Base-by-base conservation (phyloP, 352 stramenopile species). In the Pythium aristosporum region DNA sequence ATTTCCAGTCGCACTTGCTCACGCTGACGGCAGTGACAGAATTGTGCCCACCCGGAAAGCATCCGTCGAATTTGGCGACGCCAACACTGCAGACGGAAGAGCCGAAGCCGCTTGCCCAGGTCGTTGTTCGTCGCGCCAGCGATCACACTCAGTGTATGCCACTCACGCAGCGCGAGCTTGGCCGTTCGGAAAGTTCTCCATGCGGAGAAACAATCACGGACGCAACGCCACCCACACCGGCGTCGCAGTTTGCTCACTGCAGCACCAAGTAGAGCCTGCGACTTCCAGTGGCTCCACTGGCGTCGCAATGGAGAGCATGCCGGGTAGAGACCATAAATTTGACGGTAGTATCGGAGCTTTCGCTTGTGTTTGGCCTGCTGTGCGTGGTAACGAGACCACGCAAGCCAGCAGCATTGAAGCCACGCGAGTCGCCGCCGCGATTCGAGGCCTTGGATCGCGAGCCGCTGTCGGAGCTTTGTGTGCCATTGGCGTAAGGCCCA, bases 281-380 rank as follows among this genome's bases (percentile, higher is more conserved):
- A 10, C 5, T 64, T 70, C 81, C 81, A 90, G 9, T 53, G 54
- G 11, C 6, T 0, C 75, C 75, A 88, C 7, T 41, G 3, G 59
- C 72, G 58, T 0, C 21, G 50, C 1, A 82, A 32, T 3, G 65
- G 53, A 1, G 71, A 85, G 8, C 65, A 75, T 2, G 44, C 39
- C 25, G 77, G 63, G 46, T 83, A 66, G 8, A 47, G 53, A 9
- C 77, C 77, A 44, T 72, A 77, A 0, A 84, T 51, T 41, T 72
- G 67, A 5, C 57, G 63, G 23, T 81, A 88, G 43, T 83, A 72
- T 1, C 13, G 16, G 3, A 82, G 50, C 36, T 85, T 86, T 44
- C 57, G 65, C 36, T 61, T 62, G 11, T 74, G 46, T 23, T 49
- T 67, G n/a, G 63, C 58, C 55, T 61, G 8, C 57, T 50, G 18